phyloP scores from a whole-genome alignment of 2,329 filamentous ascomycete genomes.

The Fusarium sp. region DNA sequence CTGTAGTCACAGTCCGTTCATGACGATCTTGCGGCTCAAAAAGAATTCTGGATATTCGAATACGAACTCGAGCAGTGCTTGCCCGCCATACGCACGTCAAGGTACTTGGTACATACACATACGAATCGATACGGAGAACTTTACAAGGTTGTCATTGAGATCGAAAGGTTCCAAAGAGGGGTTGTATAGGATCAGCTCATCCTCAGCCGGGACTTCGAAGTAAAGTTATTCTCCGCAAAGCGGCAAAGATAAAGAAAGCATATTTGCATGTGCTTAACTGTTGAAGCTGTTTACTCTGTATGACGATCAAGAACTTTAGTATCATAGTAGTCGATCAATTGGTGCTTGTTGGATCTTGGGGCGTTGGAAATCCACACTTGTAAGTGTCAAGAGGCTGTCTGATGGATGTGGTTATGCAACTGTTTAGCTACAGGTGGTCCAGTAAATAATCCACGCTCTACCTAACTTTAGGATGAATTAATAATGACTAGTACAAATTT shows the following conservation, averaged over 20 bases:
- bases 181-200: conserved; percentile 5
- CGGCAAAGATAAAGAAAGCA: not conserved
- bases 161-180: conserved; percentile 16
- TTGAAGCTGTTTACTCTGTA: no score
- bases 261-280: not conserved
- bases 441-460: no score
- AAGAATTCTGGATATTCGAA: not conserved
- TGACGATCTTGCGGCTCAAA: no score
- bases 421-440: no score
- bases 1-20: no score
- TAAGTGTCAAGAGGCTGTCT: not conserved
- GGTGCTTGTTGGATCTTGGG: not conserved
- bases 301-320: no score
- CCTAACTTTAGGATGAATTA: no score
- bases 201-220: not conserved
- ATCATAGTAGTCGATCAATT: not conserved
- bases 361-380: not conserved
- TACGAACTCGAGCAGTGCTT: conserved; percentile 26
- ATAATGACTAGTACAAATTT: no score
- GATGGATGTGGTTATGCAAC: no score
- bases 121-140: not conserved
- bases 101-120: not conserved
- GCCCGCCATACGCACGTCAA: not conserved
- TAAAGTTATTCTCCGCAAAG: not conserved
- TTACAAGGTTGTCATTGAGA: conserved; percentile 3